Evolutionary conservation across 148 eudicot species (phyloP).

Genomic region (Rhododendron griersonianum): DNA sequence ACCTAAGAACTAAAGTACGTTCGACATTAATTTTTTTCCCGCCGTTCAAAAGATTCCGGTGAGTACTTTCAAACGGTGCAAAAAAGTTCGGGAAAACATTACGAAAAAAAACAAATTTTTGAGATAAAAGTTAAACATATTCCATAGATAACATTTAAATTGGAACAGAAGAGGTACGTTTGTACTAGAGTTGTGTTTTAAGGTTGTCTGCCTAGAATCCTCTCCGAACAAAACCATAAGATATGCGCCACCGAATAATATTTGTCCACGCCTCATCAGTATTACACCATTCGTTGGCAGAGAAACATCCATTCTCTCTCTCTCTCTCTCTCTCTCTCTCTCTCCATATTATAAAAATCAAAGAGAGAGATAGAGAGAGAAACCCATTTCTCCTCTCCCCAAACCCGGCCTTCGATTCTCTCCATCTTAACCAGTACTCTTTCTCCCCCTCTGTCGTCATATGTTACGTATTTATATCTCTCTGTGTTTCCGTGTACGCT

Average conservation of each 20-base stretch:
- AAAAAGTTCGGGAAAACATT: too few relatives aligned
- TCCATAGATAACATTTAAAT: too few relatives aligned
- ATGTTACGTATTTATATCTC: neutral
- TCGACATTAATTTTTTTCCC: too few relatives aligned
- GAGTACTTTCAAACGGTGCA: too few relatives aligned
- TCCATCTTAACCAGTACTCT: neutral
- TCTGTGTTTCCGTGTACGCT: neutral
- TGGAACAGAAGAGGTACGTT: too few relatives aligned
- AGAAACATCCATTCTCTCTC: neutral
- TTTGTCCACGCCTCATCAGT: conserved; percentile 1
- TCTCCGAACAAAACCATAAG: neutral
- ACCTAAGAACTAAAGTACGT: too few relatives aligned
- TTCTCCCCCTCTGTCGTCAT: neutral
- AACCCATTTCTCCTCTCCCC: neutral
- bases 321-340: neutral
- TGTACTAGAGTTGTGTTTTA: neutral
- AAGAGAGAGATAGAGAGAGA: neutral
- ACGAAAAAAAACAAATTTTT: too few relatives aligned
- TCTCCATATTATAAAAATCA: neutral
- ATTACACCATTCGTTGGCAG: neutral
- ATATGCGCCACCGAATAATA: neutral
- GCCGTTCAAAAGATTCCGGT: too few relatives aligned
- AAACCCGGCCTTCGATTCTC: neutral
- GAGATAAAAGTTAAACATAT: too few relatives aligned
- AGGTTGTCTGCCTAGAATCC: neutral